Evolutionary conservation across 2,329 filamentous ascomycete species (phyloP).

Genomic region (Alternaria gaisen): DNA sequence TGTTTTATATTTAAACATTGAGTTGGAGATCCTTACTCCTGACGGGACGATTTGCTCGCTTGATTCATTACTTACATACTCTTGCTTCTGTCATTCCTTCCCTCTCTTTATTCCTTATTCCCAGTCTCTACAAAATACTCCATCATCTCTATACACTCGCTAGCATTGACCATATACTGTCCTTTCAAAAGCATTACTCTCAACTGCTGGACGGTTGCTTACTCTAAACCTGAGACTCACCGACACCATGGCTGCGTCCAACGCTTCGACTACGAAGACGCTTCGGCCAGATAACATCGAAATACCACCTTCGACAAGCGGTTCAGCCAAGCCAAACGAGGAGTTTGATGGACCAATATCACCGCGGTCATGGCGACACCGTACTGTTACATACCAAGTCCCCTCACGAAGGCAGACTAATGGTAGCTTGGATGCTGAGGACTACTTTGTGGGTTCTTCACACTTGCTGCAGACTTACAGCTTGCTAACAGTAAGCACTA

Average conservation of each 20-base stretch:
- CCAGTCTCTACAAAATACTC: constrained; percentile 10
- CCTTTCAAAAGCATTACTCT: not conserved
- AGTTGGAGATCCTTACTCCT: constrained; percentile 19
- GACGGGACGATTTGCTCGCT: constrained; percentile 1
- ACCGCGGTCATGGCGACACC: constrained; percentile 45
- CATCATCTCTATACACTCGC: constrained; percentile 3
- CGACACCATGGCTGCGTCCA: constrained; percentile 38
- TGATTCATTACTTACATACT: constrained; percentile 6
- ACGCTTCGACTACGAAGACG: constrained; percentile 41
- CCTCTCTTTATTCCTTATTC: not conserved
- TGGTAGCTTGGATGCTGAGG: constrained; percentile 58
- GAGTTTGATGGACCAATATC: constrained; percentile 38
- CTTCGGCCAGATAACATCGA: constrained; percentile 44
- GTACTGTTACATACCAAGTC: constrained; percentile 38
- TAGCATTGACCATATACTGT: constrained; percentile 13
- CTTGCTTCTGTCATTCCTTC: constrained; percentile 6
- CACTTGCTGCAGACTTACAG: too few species aligned
- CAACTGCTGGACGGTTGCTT: constrained; percentile 47
- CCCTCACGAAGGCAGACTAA: constrained; percentile 41
- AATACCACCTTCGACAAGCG: constrained; percentile 35
- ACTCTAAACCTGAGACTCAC: constrained; percentile 10
- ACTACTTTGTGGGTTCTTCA: constrained; percentile 65
- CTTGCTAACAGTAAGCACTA: constrained; percentile 24
- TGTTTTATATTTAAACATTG: constrained; percentile 29
- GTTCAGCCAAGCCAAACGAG: constrained; percentile 13